phyloP scores from a whole-genome alignment of 2,329 filamentous ascomycete genomes.

The Xylaria sp. region DNA sequence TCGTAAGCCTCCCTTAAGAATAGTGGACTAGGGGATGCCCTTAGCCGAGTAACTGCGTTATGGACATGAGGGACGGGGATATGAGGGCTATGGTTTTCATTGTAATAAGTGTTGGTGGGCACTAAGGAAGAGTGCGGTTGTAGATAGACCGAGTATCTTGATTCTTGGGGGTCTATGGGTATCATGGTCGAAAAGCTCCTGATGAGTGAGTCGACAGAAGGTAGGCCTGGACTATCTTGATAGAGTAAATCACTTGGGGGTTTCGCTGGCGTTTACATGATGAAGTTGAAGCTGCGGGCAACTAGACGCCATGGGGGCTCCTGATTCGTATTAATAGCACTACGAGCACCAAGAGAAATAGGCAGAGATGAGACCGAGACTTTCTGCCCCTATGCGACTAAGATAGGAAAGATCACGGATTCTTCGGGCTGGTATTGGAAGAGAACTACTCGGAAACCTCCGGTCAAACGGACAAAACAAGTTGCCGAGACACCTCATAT shows the following conservation, averaged over 20 bases:
- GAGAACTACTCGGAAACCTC: conserved; percentile 11
- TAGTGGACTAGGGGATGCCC: not conserved
- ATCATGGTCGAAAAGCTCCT: conserved; percentile 2
- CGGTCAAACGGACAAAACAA: conserved; percentile 6
- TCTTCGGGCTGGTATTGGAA: conserved; percentile 15
- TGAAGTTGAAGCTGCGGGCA: not conserved
- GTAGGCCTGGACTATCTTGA: conserved; percentile 3
- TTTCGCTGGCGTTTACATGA: conserved; percentile 10
- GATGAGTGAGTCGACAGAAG: not conserved
- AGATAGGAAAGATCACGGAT: not conserved
- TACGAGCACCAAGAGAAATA: not conserved
- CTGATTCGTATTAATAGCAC: conserved; percentile 14
- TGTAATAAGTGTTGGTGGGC: not conserved
- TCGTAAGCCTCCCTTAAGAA: not conserved
- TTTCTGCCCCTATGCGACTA: conserved; percentile 9
- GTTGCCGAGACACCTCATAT: conserved; percentile 11
- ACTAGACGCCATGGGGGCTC: not conserved
- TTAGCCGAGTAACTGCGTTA: not conserved
- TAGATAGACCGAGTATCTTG: not conserved
- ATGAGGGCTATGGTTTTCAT: not conserved
- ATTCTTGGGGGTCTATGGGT: conserved; percentile 1
- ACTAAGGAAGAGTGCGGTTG: not conserved
- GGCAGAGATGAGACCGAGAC: not conserved
- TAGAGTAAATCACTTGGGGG: conserved; percentile 27
- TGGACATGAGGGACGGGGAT: too few relatives aligned